phyloP scores from a whole-genome alignment of 441 rosid species.

The Pelargonium myrrhifolium region DNA sequence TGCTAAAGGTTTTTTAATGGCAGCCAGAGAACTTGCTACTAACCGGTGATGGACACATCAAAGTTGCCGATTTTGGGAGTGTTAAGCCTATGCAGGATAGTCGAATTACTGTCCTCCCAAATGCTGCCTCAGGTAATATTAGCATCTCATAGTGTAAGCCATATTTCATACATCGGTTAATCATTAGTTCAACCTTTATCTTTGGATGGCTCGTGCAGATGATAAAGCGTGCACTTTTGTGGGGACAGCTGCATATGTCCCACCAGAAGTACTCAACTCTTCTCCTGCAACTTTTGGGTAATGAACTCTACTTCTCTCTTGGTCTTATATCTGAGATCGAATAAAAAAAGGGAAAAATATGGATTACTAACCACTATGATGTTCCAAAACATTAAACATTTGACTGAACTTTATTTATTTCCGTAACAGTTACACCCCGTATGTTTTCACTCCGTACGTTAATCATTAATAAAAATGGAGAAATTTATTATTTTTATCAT shows the following conservation, averaged over 20 bases:
- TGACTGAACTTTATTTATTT: too few relatives aligned
- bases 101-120: slow-evolving; percentile 85
- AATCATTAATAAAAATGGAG: too few relatives aligned
- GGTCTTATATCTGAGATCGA: slow-evolving; percentile 2
- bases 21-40: slow-evolving; percentile 97
- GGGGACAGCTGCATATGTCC: slow-evolving; percentile 98
- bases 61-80: slow-evolving; percentile 98
- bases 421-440: too few relatives aligned
- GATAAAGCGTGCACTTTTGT: slow-evolving; percentile 97
- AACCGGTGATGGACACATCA: slow-evolving; percentile 77
- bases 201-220: slow-evolving; percentile 34
- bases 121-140: slow-evolving; percentile 77
- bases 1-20: slow-evolving; percentile 32
- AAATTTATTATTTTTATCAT: too few relatives aligned
- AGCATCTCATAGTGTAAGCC: slow-evolving; percentile 12
- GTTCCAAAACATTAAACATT: too few relatives aligned
- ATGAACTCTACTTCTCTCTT: slow-evolving; percentile 12
- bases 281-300: slow-evolving; percentile 98
- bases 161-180: not conserved
- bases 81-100: slow-evolving; percentile 99
- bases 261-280: slow-evolving; percentile 98
- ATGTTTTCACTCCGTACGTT: too few relatives aligned
- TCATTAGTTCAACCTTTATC: not conserved
- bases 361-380: too few relatives aligned
- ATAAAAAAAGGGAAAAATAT: not conserved